Percentiles rank a stretch among this genome's conserved stretches.
These are phyloP conservation scores for Inga oerstediana DNA, from an alignment of 306 rosid species.

Conservation along the genomic window DNA sequence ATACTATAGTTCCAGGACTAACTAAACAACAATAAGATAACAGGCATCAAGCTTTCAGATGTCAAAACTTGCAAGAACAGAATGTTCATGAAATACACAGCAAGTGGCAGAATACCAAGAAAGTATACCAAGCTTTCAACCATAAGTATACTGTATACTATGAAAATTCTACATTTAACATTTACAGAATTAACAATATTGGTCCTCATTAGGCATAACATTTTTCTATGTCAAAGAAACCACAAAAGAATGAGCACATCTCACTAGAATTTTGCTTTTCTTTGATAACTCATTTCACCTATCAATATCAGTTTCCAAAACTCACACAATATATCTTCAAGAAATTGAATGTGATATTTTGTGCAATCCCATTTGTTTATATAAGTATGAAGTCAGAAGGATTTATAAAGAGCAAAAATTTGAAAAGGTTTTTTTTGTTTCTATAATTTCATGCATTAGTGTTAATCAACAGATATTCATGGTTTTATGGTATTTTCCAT, in stretches of 20 bases:
- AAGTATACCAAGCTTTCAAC: not conserved
- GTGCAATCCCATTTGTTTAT: not conserved
- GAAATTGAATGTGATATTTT: not conserved
- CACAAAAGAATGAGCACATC: not conserved
- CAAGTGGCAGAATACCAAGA: constrained; percentile 16
- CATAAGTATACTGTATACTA: not conserved
- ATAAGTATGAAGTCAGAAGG: not conserved
- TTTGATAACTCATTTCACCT: no score
- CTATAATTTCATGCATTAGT: constrained; percentile 20
- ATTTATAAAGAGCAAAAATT: constrained; percentile 24
- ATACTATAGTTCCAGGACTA: constrained; percentile 21
- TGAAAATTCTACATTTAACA: constrained; percentile 4
- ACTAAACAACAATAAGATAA: constrained; percentile 5
- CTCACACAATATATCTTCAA: not conserved
- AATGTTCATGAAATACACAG: constrained; percentile 27
- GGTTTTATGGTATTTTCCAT: not conserved
- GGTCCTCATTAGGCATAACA: not conserved
- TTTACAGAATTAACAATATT: constrained; percentile 11
- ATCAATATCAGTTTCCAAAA: no score
- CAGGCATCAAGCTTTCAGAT: not conserved
- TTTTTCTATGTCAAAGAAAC: not conserved
- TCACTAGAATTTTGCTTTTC: not conserved
- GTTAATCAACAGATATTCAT: no score
- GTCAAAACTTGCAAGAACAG: not conserved
- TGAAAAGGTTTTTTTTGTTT: not conserved